phyloP scores from a whole-genome alignment of 2,329 filamentous ascomycete species.

The Xylariaceae sp. region DNA sequence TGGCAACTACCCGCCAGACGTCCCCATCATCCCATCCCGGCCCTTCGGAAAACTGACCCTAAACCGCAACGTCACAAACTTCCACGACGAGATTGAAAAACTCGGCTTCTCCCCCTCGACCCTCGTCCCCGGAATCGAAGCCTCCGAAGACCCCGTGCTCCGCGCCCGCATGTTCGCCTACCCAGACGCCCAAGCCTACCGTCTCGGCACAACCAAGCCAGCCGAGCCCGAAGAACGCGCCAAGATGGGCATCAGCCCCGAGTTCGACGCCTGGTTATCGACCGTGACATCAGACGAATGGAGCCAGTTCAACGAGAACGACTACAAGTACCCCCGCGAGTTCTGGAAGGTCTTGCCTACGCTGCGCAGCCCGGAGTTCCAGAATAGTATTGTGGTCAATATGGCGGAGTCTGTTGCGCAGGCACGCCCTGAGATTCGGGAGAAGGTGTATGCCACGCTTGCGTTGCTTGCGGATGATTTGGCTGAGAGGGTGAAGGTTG shows the following conservation, averaged over 20 bases:
- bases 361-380: background rate
- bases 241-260: background rate
- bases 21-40: slow-evolving; percentile 36
- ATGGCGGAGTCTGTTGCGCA: background rate
- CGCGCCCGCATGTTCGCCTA: slow-evolving; percentile 58
- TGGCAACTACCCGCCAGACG: slow-evolving; percentile 53
- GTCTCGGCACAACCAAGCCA: slow-evolving; percentile 50
- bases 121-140: slow-evolving; percentile 61
- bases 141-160: slow-evolving; percentile 60
- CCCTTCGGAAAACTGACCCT: background rate
- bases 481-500: background rate
- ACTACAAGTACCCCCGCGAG: background rate
- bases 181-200: slow-evolving; percentile 58
- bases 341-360: background rate
- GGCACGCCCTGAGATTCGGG: background rate
- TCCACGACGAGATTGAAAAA: slow-evolving; percentile 66
- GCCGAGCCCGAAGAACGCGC: background rate
- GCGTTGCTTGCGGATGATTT: background rate
- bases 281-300: background rate
- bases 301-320: background rate
- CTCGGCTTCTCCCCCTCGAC: slow-evolving; percentile 63
- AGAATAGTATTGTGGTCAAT: background rate
- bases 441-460: background rate
- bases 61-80: slow-evolving; percentile 40
- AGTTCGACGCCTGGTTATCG: background rate